Percentiles rank a stretch among this genome's conserved stretches.
These are phyloP conservation scores for Tieghemiomyces parasiticus DNA, from an alignment of 192 early-diverging fungal species.

Conservation along the genomic window DNA sequence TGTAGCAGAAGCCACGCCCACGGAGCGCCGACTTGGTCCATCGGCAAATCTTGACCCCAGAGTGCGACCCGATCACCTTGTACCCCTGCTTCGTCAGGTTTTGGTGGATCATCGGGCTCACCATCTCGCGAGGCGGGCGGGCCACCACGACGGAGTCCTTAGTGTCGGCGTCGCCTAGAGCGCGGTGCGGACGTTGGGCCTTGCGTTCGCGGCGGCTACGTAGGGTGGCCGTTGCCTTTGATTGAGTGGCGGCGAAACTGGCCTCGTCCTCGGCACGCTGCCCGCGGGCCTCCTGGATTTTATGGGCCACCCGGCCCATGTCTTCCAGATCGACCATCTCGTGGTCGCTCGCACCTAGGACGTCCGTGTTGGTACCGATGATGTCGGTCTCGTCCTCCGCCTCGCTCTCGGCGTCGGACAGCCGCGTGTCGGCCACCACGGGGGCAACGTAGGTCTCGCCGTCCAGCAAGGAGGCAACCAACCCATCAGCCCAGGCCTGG, in stretches of 20 bases:
- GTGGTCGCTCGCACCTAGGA: conserved; percentile 26
- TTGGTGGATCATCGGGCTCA: conserved; percentile 49
- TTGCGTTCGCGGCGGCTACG: not conserved
- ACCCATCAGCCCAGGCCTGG: conserved; percentile 14
- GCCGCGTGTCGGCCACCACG: conserved; percentile 21
- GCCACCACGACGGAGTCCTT: conserved; percentile 17
- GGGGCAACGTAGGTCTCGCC: conserved; percentile 16
- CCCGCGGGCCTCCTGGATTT: conserved; percentile 36
- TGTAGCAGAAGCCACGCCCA: conserved; percentile 59
- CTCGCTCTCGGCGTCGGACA: conserved; percentile 31
- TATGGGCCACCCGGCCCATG: conserved; percentile 45
- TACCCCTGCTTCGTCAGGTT: conserved; percentile 57
- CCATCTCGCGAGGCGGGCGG: conserved; percentile 44
- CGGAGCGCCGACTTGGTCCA: conserved; percentile 62
- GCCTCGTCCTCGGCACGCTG: conserved; percentile 36
- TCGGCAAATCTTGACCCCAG: conserved; percentile 61
- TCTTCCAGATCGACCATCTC: conserved; percentile 62
- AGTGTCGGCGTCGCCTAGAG: conserved; percentile 21
- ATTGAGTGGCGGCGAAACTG: conserved; percentile 14
- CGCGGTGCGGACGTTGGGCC: conserved; percentile 27
- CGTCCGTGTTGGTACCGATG: conserved; percentile 22
- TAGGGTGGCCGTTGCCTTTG: not conserved
- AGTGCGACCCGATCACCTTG: conserved; percentile 55
- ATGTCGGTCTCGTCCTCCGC: conserved; percentile 34
- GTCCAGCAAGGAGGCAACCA: conserved; percentile 25